Evolutionary conservation across 495 filamentous ascomycete genomes (phyloP).

Genomic region (Aspergillus sparsus): DNA sequence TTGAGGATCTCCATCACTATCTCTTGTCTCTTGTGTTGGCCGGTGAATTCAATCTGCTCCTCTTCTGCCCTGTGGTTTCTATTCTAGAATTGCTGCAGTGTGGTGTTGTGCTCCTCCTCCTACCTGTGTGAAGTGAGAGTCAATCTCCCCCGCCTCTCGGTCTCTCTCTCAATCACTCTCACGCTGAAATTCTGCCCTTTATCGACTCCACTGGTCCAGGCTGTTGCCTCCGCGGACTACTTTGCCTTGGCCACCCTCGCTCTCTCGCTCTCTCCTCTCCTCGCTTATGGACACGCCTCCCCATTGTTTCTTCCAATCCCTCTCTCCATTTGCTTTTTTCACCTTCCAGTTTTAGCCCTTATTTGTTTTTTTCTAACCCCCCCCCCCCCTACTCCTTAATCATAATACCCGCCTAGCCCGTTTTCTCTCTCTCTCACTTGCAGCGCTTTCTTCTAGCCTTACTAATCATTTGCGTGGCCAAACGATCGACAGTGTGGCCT

Average conservation of each 20-base stretch:
- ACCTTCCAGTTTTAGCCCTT: slow-evolving; percentile 18
- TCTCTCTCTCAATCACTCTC: not conserved
- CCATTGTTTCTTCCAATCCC: slow-evolving; percentile 12
- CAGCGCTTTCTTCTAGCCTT: slow-evolving; percentile 19
- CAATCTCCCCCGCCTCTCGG: slow-evolving; percentile 9
- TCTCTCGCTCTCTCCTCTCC: slow-evolving; percentile 13
- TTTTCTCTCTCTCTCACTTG: slow-evolving; percentile 18
- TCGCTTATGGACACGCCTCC: slow-evolving; percentile 31
- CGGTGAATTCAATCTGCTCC: slow-evolving; percentile 1
- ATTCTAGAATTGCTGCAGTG: not conserved
- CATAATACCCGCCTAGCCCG: slow-evolving; percentile 5
- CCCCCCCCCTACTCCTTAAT: not conserved
- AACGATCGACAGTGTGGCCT: slow-evolving; percentile 21
- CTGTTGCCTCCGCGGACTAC: slow-evolving; percentile 25
- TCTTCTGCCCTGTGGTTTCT: not conserved
- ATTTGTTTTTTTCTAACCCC: slow-evolving; percentile 16
- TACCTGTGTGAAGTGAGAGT: slow-evolving; percentile 10
- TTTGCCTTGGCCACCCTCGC: slow-evolving; percentile 9
- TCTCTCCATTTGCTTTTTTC: slow-evolving; percentile 1
- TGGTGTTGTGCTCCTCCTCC: not conserved
- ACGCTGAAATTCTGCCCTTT: slow-evolving; percentile 17
- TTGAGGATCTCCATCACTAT: slow-evolving; percentile 12
- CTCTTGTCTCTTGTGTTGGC: not conserved
- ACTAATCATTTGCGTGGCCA: slow-evolving; percentile 23
- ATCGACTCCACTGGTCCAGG: slow-evolving; percentile 24